Percentiles rank a stretch among this genome's conserved stretches.
Conservation (phyloP, 1,284 basidiomycete genomes). For the Inonotus hispidus region DNA sequence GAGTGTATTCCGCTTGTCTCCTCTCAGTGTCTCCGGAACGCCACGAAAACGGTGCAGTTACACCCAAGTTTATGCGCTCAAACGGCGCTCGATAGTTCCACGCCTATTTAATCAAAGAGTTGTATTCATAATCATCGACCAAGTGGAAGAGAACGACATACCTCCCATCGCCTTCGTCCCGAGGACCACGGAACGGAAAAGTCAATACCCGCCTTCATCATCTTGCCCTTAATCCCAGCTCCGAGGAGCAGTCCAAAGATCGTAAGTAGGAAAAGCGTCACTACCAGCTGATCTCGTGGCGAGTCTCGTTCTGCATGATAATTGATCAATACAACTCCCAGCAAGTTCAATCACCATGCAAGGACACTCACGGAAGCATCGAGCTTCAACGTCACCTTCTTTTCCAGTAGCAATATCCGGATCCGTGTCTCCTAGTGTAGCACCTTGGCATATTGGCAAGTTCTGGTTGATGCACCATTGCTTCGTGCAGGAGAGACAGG, state of each 20-base stretch:
- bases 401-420: conserved; percentile 93
- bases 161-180: conserved; percentile 75
- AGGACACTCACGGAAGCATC: conserved; percentile 83
- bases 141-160: conserved; percentile 32
- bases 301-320: conserved; percentile 71
- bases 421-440: conserved; percentile 80
- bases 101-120: conserved; percentile 34
- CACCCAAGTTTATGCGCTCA: conserved; percentile 44
- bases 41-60: conserved; percentile 26
- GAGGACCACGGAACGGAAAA: conserved; percentile 55
- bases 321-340: background rate
- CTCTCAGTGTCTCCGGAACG: conserved; percentile 27
- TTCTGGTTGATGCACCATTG: conserved; percentile 96
- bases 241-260: conserved; percentile 79
- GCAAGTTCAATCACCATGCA: background rate
- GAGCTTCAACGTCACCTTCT: conserved; percentile 91
- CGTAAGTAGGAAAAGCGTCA: conserved; percentile 82
- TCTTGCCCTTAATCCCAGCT: conserved; percentile 77
- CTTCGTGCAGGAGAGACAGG: conserved; percentile 89
- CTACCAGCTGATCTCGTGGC: conserved; percentile 85
- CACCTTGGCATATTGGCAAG: conserved; percentile 79
- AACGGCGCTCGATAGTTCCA: conserved; percentile 52
- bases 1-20: conserved; percentile 36
- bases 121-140: background rate
- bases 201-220: conserved; percentile 70